Evolutionary conservation across 2,329 filamentous ascomycete species (phyloP), one percentile per base, ranked within the genome.

Genomic region (Chaetomium sp.): DNA sequence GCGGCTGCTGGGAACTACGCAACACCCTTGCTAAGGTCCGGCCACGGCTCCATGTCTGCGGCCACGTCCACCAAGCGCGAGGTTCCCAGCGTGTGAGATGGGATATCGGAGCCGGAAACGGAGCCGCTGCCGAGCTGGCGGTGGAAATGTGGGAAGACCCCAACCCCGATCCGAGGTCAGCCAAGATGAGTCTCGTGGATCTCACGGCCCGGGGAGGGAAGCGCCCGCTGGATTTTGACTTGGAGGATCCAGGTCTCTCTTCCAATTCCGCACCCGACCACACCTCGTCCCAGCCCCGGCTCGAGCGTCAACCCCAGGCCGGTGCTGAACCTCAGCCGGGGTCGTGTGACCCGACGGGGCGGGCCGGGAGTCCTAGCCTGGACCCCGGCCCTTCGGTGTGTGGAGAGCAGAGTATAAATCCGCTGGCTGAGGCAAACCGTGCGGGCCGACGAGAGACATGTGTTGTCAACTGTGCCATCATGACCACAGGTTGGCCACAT

Each of bases 401-500:
- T 27, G 42, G n/a, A 27, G 5, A 19, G n/a, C n/a, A 12, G 41
- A 40, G 19, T 34, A 40, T 35, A 10, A 74, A 73, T 3, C 66
- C 79, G 40, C 61, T 62, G 2, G 74, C 73, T 2, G 68, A 76
- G 35, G 67, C 71, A 61, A 73, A 40, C 33, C 50, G 50, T 19
- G 36, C 34, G 1, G 59, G 75, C 46, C 76, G 81, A 62, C 74
- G 67, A 57, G 87, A 92, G 72, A 94, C 88, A 1, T 91, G 85
- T 66, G 74, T 95, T 52, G 79, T 94, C 62, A 95, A 95, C 71
- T 88, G 88, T 34, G 84, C 89, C 19, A 84, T 91, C 59, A 80
- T 87, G 76, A 83, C 82, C 44, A 84, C 77, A 27, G 84, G 80
- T 58, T 85, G 82, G 71, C 85, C 85, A 49, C 83, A 87, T 60